phyloP scores from a whole-genome alignment of 2,329 filamentous ascomycete species.

The Hymenotorrendiella dingleyae region DNA sequence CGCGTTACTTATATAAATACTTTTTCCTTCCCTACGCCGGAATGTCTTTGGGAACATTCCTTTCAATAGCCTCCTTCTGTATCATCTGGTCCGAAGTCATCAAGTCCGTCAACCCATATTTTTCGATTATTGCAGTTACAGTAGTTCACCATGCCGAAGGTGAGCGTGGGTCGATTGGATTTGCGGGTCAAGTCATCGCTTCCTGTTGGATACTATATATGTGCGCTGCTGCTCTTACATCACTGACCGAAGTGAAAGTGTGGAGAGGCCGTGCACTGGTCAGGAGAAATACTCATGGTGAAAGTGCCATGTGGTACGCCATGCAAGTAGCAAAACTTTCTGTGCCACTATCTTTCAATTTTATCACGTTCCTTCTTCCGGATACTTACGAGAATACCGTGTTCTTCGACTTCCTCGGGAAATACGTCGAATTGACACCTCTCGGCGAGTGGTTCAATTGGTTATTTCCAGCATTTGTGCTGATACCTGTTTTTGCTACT shows the following conservation, averaged over 20 bases:
- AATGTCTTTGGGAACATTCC: slow-evolving; percentile 57
- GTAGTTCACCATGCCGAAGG: slow-evolving; percentile 55
- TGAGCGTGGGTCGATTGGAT: slow-evolving; percentile 69
- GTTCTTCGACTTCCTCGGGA: slow-evolving; percentile 83
- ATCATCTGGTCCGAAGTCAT: slow-evolving; percentile 93
- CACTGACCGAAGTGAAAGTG: slow-evolving; percentile 90
- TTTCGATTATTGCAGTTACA: slow-evolving; percentile 63
- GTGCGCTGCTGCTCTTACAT: slow-evolving; percentile 81
- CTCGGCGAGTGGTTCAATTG: slow-evolving; percentile 80
- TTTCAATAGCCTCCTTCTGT: slow-evolving; percentile 69
- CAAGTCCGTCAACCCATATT: slow-evolving; percentile 69
- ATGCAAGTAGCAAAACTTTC: slow-evolving; percentile 88
- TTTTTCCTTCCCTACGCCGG: slow-evolving; percentile 65
- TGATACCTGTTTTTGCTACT: slow-evolving; percentile 79
- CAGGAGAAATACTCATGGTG: slow-evolving; percentile 81
- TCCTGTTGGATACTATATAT: slow-evolving; percentile 93
- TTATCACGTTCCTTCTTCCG: slow-evolving; percentile 78
- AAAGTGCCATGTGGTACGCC: slow-evolving; percentile 94
- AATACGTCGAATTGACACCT: slow-evolving; percentile 74
- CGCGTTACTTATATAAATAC: slow-evolving; percentile 72
- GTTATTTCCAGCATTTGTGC: slow-evolving; percentile 81
- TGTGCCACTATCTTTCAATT: slow-evolving; percentile 92
- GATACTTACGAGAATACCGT: slow-evolving; percentile 69
- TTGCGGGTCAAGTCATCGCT: slow-evolving; percentile 79
- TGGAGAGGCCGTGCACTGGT: slow-evolving; percentile 94